Conservation (phyloP, 208 protist species). For the Lotmaria passim region DNA sequence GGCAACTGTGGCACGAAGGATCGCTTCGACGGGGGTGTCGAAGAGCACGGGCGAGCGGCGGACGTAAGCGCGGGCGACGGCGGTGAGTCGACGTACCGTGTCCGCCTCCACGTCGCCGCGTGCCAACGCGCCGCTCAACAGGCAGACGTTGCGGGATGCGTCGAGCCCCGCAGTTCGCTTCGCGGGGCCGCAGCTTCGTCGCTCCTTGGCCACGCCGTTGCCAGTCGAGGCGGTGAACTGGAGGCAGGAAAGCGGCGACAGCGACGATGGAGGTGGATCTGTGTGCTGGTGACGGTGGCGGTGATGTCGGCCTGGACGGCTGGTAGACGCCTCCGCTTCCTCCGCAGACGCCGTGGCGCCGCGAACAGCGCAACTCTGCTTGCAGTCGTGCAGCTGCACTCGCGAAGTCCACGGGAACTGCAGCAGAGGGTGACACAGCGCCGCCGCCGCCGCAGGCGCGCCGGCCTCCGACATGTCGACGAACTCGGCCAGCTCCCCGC, state of each 20-base stretch:
- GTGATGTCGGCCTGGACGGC: neutral
- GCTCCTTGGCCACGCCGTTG: neutral
- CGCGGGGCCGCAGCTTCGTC: neutral
- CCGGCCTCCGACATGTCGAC: too few species aligned
- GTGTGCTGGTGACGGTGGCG: constrained; percentile 5
- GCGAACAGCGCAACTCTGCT: too few species aligned
- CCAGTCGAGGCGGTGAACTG: neutral
- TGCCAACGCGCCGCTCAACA: constrained; percentile 20
- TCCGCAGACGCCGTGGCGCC: neutral
- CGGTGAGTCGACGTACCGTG: constrained; percentile 13
- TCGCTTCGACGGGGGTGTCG: neutral
- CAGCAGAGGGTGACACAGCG: constrained; percentile 11
- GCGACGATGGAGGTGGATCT: neutral
- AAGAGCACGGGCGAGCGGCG: constrained; percentile 12
- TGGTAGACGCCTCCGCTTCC: too few species aligned
- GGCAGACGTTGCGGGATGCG: neutral
- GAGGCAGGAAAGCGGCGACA: neutral
- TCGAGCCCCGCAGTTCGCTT: neutral
- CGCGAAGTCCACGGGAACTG: constrained; percentile 12
- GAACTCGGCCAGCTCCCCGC: neutral
- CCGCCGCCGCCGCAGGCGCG: neutral
- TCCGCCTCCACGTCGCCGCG: constrained; percentile 17
- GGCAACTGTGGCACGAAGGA: neutral
- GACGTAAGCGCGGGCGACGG: constrained; percentile 12
- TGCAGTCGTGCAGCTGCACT: neutral